Evolutionary conservation across 805 yeast genomes (phyloP).

Genomic region (Starmerella etchellsii): DNA sequence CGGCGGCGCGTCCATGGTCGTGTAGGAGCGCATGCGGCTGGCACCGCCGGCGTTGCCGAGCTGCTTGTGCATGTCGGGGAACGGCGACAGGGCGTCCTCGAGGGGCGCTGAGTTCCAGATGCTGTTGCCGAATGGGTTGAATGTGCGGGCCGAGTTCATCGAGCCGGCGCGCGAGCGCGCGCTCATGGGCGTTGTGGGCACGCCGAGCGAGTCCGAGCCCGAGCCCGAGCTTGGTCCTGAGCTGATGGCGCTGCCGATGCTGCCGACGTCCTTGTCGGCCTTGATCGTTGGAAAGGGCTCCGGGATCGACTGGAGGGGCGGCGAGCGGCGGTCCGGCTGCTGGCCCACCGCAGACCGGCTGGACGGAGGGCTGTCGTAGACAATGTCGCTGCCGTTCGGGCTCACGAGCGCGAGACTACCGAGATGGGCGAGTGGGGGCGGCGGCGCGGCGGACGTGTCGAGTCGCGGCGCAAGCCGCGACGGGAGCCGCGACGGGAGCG

Average conservation of each 20-base stretch:
- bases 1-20: slow-evolving; percentile 1
- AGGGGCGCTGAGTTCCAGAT: slow-evolving; percentile 10
- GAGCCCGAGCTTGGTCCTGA: background rate
- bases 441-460: background rate
- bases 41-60: background rate
- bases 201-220: background rate
- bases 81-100: background rate
- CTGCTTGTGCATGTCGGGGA: background rate
- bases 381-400: slow-evolving; percentile 21
- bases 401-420: slow-evolving; percentile 27
- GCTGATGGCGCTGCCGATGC: too few relatives aligned
- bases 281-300: slow-evolving; percentile 2
- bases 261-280: background rate
- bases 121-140: slow-evolving; percentile 14
- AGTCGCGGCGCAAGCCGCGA: slow-evolving; percentile 7
- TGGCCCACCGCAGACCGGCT: slow-evolving; percentile 23
- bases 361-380: slow-evolving; percentile 20
- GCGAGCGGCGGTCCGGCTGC: slow-evolving; percentile 8
- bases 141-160: slow-evolving; percentile 7
- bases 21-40: slow-evolving; percentile 1
- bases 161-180: slow-evolving; percentile 15
- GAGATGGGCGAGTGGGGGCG: slow-evolving; percentile 17
- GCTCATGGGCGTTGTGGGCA: background rate
- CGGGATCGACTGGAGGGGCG: slow-evolving; percentile 17
- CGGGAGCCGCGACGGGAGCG: slow-evolving; percentile 52